Percentiles rank a stretch among this genome's conserved stretches.
These are phyloP conservation scores for Chrysanthemum seticuspe DNA, from an alignment of 129 eudicot species.

Conservation along the genomic window DNA sequence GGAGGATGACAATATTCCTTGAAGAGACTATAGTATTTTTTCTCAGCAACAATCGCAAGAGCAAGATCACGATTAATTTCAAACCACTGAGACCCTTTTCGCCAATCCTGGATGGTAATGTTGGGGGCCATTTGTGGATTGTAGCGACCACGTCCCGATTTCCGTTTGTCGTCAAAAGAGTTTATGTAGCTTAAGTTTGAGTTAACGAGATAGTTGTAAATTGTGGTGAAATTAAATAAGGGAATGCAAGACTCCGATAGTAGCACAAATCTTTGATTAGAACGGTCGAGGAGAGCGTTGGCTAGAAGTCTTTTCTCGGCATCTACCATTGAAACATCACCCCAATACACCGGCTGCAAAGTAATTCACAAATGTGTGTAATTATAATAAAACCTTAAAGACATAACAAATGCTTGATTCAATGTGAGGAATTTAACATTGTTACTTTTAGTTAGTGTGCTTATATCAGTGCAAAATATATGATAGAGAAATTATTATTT, in stretches of 20 bases:
- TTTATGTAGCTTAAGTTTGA: slow-evolving; percentile 34
- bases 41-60: slow-evolving; percentile 18
- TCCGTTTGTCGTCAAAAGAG: slow-evolving; percentile 32
- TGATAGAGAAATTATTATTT: too few species aligned
- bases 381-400: too few species aligned
- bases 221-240: slow-evolving; percentile 38
- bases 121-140: slow-evolving; percentile 38
- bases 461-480: too few species aligned
- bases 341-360: slow-evolving; percentile 43
- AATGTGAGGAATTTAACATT: too few species aligned
- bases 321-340: slow-evolving; percentile 40
- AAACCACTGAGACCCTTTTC: slow-evolving; percentile 27
- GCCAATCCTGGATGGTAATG: slow-evolving; percentile 31
- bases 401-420: too few species aligned
- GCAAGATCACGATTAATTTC: slow-evolving; percentile 41
- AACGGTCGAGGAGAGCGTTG: slow-evolving; percentile 36
- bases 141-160: slow-evolving; percentile 39
- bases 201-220: slow-evolving; percentile 29
- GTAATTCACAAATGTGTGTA: neutral
- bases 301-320: slow-evolving; percentile 42
- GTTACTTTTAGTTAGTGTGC: too few species aligned
- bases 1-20: slow-evolving; percentile 41
- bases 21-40: slow-evolving; percentile 30
- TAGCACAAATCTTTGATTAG: slow-evolving; percentile 41
- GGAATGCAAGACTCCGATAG: slow-evolving; percentile 44